Percentiles rank a stretch among this genome's conserved stretches.
These are phyloP conservation scores for Ophiocordyceps camponoti-saundersi DNA, from an alignment of 2,329 filamentous ascomycete species.

Conservation along the genomic window DNA sequence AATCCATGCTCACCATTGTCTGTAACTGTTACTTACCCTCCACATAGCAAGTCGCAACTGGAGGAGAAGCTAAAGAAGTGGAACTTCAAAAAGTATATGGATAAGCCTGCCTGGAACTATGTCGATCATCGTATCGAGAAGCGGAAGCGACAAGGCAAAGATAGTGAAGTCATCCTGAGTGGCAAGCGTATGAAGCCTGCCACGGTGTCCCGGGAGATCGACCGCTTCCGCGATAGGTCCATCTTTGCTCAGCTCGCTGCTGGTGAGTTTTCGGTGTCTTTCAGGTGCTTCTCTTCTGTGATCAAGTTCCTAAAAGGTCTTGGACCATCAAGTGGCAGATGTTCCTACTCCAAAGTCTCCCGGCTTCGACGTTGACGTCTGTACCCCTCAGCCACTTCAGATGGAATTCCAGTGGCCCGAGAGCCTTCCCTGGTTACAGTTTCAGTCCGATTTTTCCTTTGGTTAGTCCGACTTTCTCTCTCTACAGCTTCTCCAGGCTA, in stretches of 20 bases:
- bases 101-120: neutral
- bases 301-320: neutral
- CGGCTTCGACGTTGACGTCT: neutral
- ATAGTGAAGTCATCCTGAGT: neutral
- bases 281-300: too few relatives aligned
- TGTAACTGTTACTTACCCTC: too few relatives aligned
- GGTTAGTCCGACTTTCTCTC: neutral
- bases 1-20: neutral
- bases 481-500: neutral
- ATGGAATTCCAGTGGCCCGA: neutral
- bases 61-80: neutral
- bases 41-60: neutral
- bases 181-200: neutral
- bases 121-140: neutral
- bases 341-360: neutral
- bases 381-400: neutral
- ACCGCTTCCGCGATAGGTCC: neutral
- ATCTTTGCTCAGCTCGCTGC: neutral
- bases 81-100: neutral
- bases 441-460: neutral
- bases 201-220: neutral
- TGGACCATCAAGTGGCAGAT: neutral
- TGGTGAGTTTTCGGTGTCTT: neutral
- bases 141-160: neutral
- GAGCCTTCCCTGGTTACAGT: neutral